phyloP scores from a whole-genome alignment of 176 grass and related monocot genomes.

The Oryza meyeriana region DNA sequence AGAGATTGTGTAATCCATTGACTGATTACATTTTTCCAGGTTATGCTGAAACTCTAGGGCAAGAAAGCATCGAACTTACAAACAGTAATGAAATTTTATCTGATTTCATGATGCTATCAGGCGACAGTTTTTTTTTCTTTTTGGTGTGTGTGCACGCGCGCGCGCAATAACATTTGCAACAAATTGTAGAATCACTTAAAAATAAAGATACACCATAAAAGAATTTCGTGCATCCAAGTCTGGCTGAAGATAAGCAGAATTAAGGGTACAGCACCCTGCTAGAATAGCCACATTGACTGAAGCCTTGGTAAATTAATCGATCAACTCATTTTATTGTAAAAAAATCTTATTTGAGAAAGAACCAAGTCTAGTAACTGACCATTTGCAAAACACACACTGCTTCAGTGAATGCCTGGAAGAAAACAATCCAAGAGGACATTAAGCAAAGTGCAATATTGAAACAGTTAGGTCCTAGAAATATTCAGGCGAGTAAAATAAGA shows the following conservation, averaged over 20 bases:
- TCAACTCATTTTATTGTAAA: background rate
- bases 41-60: background rate
- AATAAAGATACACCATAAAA: background rate
- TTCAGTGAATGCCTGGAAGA: constrained; percentile 87
- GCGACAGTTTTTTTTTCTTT: too few relatives aligned
- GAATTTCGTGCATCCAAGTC: background rate
- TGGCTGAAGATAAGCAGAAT: background rate
- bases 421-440: constrained; percentile 33
- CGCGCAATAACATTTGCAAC: background rate
- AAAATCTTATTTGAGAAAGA: constrained; percentile 12
- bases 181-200: background rate
- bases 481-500: background rate
- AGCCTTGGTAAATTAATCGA: background rate
- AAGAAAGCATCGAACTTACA: background rate
- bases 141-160: too few relatives aligned
- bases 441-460: constrained; percentile 27
- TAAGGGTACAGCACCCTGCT: background rate
- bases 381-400: constrained; percentile 94
- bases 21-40: background rate
- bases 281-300: constrained; percentile 6
- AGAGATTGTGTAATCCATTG: background rate
- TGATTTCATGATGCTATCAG: background rate
- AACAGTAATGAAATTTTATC: background rate
- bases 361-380: constrained; percentile 49
- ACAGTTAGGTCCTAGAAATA: constrained; percentile 4